Evolutionary conservation across 108 stramenopile genomes (phyloP).

Genomic region (Discostella stelligeroides): DNA sequence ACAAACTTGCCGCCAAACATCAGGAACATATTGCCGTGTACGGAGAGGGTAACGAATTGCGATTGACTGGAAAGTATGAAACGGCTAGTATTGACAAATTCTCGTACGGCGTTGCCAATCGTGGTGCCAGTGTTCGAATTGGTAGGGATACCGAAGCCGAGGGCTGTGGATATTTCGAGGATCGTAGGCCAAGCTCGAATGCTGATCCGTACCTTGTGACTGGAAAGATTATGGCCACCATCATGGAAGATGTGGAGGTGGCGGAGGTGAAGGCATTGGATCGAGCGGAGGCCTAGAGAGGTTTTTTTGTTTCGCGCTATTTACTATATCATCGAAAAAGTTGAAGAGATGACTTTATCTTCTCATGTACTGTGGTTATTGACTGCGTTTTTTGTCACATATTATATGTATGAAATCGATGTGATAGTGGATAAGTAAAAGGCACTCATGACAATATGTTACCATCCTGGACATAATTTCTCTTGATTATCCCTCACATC

Average conservation of each 20-base stretch:
- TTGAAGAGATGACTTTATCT: too few species aligned
- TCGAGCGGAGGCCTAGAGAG: constrained; percentile 59
- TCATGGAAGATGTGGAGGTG: constrained; percentile 82
- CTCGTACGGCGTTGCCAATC: constrained; percentile 97
- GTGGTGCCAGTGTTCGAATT: constrained; percentile 95
- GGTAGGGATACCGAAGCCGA: constrained; percentile 91
- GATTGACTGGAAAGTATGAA: constrained; percentile 96
- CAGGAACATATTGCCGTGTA: constrained; percentile 97
- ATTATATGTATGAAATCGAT: too few species aligned
- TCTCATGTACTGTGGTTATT: too few species aligned
- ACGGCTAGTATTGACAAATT: constrained; percentile 93
- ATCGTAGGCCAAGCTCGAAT: constrained; percentile 97
- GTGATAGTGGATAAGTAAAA: too few species aligned
- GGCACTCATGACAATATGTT: too few species aligned
- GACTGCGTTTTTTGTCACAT: too few species aligned
- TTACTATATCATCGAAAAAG: too few species aligned
- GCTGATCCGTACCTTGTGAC: constrained; percentile 98
- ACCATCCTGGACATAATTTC: too few species aligned
- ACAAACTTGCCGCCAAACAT: constrained; percentile 96
- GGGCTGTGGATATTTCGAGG: constrained; percentile 97
- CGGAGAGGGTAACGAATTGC: constrained; percentile 96
- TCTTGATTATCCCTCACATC: too few species aligned
- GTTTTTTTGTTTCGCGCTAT: too few species aligned
- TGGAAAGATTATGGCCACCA: constrained; percentile 95
- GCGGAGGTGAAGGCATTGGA: constrained; percentile 70